Percentiles rank a stretch among this genome's conserved stretches.
Evolutionary conservation across 164 flowering plant species (phyloP).

Genomic region (Piper betle): DNA sequence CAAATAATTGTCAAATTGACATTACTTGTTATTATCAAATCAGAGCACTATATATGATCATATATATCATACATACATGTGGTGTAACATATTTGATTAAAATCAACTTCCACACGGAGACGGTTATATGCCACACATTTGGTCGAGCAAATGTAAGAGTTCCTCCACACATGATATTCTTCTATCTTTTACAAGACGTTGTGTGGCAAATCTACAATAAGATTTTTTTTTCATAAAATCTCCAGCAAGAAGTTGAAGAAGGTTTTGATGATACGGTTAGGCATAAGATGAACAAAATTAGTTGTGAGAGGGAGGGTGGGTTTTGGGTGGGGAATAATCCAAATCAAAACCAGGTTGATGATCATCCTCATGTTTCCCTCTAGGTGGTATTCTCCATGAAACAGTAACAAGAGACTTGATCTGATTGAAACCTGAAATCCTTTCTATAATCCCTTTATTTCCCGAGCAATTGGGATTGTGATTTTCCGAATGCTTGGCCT

Average conservation of each 20-base stretch:
- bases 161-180: no score
- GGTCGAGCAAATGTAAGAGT: neutral
- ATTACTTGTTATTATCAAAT: neutral
- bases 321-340: slow-evolving; percentile 54
- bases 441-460: slow-evolving; percentile 1
- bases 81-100: slow-evolving; percentile 1
- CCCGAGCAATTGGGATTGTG: slow-evolving; percentile 1
- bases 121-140: neutral
- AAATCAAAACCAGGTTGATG: slow-evolving; percentile 19
- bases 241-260: neutral
- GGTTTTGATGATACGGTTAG: no score
- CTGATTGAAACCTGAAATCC: slow-evolving; percentile 13
- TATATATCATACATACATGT: slow-evolving; percentile 5
- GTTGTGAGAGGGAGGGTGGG: slow-evolving; percentile 66
- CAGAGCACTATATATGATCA: neutral
- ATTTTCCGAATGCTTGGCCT: slow-evolving; percentile 1
- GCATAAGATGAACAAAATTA: slow-evolving; percentile 10
- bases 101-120: neutral
- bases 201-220: neutral
- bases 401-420: slow-evolving; percentile 13
- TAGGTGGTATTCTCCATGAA: slow-evolving; percentile 13
- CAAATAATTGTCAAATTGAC: neutral
- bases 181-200: neutral
- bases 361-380: slow-evolving; percentile 10
- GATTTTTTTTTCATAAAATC: no score